phyloP scores from a whole-genome alignment of 495 filamentous ascomycete species.

The Aspergillus mulundensis region DNA sequence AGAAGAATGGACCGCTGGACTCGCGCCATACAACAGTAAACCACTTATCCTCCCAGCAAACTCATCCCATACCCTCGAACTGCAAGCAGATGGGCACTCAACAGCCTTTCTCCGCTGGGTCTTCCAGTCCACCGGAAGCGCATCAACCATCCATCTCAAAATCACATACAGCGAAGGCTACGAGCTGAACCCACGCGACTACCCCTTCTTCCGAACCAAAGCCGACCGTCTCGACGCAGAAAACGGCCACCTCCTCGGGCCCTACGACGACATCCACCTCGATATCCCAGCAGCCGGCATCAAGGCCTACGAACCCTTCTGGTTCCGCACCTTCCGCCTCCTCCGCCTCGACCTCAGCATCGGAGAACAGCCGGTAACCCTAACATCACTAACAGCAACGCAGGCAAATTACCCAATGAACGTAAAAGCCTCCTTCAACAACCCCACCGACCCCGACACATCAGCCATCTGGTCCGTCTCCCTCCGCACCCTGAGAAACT shows the following conservation, averaged over 20 bases:
- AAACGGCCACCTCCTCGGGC: slow-evolving; percentile 30
- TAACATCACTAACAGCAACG: slow-evolving; percentile 9
- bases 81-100: slow-evolving; percentile 34
- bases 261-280: slow-evolving; percentile 28
- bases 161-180: slow-evolving; percentile 40
- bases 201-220: slow-evolving; percentile 37
- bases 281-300: slow-evolving; percentile 7
- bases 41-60: slow-evolving; percentile 17
- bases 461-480: slow-evolving; percentile 30
- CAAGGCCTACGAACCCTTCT: slow-evolving; percentile 33
- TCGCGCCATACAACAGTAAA: neutral
- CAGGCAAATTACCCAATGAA: slow-evolving; percentile 33
- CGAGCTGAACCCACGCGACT: slow-evolving; percentile 34
- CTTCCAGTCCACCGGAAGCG: slow-evolving; percentile 17
- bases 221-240: slow-evolving; percentile 29
- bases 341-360: slow-evolving; percentile 25
- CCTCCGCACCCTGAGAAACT: slow-evolving; percentile 32
- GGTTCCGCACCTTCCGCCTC: slow-evolving; percentile 39
- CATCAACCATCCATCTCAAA: slow-evolving; percentile 24
- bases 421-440: slow-evolving; percentile 26
- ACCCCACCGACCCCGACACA: slow-evolving; percentile 15
- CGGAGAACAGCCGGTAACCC: neutral
- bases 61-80: slow-evolving; percentile 29
- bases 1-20: slow-evolving; percentile 20
- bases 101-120: slow-evolving; percentile 34